Evolutionary conservation across 805 yeast species (phyloP).

Genomic region (Saccharomyces cerevisiae): DNA sequence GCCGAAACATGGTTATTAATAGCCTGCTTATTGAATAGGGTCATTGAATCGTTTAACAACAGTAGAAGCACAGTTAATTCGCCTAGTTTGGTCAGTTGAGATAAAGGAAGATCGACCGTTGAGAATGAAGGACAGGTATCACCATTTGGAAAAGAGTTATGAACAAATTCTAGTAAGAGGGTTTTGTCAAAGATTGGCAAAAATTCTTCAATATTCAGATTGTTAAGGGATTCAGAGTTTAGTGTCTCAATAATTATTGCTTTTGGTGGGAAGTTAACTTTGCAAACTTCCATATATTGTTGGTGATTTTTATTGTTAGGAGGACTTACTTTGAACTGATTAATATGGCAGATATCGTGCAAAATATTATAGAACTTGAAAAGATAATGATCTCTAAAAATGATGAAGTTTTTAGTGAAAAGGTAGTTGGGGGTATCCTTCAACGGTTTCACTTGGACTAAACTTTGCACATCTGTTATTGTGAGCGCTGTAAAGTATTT

Average conservation of each 20-base stretch:
- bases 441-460: slow-evolving; percentile 5
- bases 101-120: neutral
- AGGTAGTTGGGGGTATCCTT: slow-evolving; percentile 20
- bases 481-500: neutral
- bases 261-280: neutral
- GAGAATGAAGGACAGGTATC: neutral
- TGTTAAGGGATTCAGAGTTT: neutral
- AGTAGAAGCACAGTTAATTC: neutral
- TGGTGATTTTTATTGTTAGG: neutral
- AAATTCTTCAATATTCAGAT: neutral
- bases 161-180: neutral
- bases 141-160: neutral
- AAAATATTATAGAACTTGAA: slow-evolving; percentile 14
- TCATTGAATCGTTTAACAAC: neutral
- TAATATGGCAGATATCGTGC: slow-evolving; percentile 4
- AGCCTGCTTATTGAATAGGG: neutral
- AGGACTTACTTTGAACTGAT: neutral
- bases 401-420: slow-evolving; percentile 16
- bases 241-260: neutral
- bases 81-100: neutral
- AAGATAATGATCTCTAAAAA: slow-evolving; percentile 18
- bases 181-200: neutral
- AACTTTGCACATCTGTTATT: neutral
- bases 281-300: neutral
- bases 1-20: neutral